phyloP scores from a whole-genome alignment of 768 basidiomycete species.

The Austroboletus festivus region DNA sequence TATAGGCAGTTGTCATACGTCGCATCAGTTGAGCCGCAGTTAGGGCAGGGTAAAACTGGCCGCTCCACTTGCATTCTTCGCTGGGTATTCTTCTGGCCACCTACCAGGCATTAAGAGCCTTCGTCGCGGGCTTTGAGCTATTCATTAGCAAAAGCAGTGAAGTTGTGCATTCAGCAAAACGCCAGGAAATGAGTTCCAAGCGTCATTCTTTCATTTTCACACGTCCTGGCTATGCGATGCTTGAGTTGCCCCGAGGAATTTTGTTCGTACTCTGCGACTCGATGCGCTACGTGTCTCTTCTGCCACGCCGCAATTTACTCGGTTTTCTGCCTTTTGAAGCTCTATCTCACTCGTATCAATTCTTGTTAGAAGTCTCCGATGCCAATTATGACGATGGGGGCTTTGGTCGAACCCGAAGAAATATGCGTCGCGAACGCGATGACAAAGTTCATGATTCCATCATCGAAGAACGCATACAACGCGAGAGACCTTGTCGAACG shows the following conservation, averaged over 20 bases:
- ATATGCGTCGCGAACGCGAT: constrained; percentile 71
- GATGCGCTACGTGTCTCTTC: constrained; percentile 47
- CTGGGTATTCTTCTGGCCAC: constrained; percentile 22
- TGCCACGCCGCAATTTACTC: constrained; percentile 40
- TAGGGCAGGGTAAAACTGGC: constrained; percentile 51
- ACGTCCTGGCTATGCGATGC: constrained; percentile 17
- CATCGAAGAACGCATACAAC: constrained; percentile 90
- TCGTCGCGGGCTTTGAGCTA: constrained; percentile 47
- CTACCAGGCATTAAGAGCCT: constrained; percentile 33
- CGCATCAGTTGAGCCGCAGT: constrained; percentile 41
- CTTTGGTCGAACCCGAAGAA: constrained; percentile 45
- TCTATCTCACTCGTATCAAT: constrained; percentile 38
- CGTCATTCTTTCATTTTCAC: constrained; percentile 17
- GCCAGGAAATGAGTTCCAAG: constrained; percentile 29
- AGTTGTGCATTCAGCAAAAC: constrained; percentile 31
- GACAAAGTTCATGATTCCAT: constrained; percentile 89
- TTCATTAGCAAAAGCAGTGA: constrained; percentile 45
- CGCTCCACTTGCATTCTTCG: constrained; percentile 25
- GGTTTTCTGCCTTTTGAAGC: constrained; percentile 45
- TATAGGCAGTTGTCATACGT: constrained; percentile 37
- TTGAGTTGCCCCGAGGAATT: constrained; percentile 27
- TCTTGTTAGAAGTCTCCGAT: constrained; percentile 64
- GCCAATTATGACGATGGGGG: constrained; percentile 54
- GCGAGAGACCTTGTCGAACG: constrained; percentile 92
- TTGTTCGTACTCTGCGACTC: constrained; percentile 24